Conservation (phyloP, 2,329 filamentous ascomycete species). For the Trichophyton verrucosum region DNA sequence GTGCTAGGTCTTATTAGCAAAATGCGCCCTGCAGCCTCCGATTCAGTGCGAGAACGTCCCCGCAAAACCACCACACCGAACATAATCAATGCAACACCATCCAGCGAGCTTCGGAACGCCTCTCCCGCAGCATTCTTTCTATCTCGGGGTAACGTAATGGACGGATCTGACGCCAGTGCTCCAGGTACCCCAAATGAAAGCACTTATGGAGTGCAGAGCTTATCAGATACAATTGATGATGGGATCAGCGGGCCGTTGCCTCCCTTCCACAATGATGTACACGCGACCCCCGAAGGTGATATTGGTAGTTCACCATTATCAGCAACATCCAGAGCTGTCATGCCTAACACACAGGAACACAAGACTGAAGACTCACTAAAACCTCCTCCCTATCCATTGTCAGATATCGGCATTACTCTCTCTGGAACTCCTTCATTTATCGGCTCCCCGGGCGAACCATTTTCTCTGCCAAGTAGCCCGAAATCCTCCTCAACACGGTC, state of each 20-base stretch:
- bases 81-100: slow-evolving; percentile 18
- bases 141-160: slow-evolving; percentile 40
- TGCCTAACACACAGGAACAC: not conserved
- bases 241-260: slow-evolving; percentile 10
- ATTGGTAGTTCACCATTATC: not conserved
- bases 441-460: slow-evolving; percentile 36
- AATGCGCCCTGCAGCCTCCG: slow-evolving; percentile 29
- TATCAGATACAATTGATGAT: slow-evolving; percentile 39
- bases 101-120: slow-evolving; percentile 26
- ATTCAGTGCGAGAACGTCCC: slow-evolving; percentile 22
- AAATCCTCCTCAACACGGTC: slow-evolving; percentile 49
- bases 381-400: not conserved
- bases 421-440: slow-evolving; percentile 38
- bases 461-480: slow-evolving; percentile 45
- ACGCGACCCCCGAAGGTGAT: not conserved
- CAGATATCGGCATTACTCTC: slow-evolving; percentile 15
- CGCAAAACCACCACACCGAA: slow-evolving; percentile 25
- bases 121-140: slow-evolving; percentile 50
- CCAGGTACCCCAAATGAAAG: slow-evolving; percentile 29
- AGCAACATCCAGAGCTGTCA: not conserved
- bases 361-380: not conserved
- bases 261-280: not conserved
- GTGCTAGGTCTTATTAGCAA: not conserved
- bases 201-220: slow-evolving; percentile 46
- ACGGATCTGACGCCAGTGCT: slow-evolving; percentile 25